Conservation (phyloP, 352 stramenopile genomes). For the Phytophthora ohioensis region DNA sequence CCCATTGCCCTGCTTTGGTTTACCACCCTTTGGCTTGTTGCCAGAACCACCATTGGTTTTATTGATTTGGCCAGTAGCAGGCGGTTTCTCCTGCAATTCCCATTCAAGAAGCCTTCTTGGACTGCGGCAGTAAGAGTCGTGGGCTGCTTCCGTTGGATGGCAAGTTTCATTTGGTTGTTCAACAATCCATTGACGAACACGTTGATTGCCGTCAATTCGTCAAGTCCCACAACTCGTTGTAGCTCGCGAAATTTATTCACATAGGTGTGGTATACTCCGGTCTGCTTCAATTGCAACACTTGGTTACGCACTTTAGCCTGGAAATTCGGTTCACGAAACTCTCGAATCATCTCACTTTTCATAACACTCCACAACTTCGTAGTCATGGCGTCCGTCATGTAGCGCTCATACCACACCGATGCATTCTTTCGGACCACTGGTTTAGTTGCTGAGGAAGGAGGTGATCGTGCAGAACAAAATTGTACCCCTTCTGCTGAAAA, state of each 20-base stretch:
- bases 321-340: constrained; percentile 14
- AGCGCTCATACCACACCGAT: constrained; percentile 11
- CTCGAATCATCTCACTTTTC: constrained; percentile 1
- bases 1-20: constrained; percentile 1
- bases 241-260: constrained; percentile 20
- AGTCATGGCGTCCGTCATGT: constrained; percentile 9
- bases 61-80: background rate
- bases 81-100: constrained; percentile 17
- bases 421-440: constrained; percentile 8
- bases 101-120: constrained; percentile 17
- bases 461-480: constrained; percentile 1
- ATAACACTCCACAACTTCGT: constrained; percentile 8
- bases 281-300: constrained; percentile 5
- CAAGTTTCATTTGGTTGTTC: background rate
- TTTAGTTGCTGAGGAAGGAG: constrained; percentile 2
- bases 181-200: constrained; percentile 13
- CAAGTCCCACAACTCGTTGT: background rate
- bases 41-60: background rate
- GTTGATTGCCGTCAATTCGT: background rate
- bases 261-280: constrained; percentile 11
- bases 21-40: background rate
- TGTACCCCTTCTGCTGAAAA: background rate
- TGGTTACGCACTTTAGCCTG: constrained; percentile 2
- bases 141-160: constrained; percentile 22
- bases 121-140: constrained; percentile 6